These are phyloP conservation scores for Saccharomycopsis fodiens DNA, from an alignment of 805 yeast genomes.

Conservation along the genomic window DNA sequence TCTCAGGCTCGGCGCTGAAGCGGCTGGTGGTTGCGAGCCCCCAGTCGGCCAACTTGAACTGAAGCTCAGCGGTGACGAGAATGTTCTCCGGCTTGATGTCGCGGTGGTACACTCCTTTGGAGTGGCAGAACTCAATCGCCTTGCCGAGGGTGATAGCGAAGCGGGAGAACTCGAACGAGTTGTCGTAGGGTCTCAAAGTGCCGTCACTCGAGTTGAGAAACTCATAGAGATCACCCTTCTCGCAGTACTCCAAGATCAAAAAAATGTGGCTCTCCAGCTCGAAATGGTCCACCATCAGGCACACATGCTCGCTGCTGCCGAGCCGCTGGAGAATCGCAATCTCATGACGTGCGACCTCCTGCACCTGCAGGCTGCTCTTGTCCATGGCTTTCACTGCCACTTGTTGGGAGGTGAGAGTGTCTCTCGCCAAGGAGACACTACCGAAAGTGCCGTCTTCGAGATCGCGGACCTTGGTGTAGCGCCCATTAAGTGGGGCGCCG, in stretches of 20 bases:
- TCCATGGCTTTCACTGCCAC: conserved; percentile 53
- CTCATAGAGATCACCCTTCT: conserved; percentile 63
- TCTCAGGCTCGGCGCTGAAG: conserved; percentile 28
- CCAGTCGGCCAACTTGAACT: conserved; percentile 66
- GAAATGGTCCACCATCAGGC: conserved; percentile 50
- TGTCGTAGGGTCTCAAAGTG: conserved; percentile 16
- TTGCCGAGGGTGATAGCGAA: conserved; percentile 43
- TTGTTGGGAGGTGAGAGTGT: conserved; percentile 26
- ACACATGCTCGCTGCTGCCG: conserved; percentile 41
- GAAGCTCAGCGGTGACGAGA: conserved; percentile 41
- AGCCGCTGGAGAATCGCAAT: conserved; percentile 31
- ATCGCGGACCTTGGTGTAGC: conserved; percentile 36
- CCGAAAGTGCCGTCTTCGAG: conserved; percentile 59
- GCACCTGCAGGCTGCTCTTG: conserved; percentile 32
- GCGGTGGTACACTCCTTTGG: conserved; percentile 54
- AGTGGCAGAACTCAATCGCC: conserved; percentile 50
- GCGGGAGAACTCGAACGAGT: conserved; percentile 28
- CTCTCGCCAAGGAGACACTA: conserved; percentile 46
- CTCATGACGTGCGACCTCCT: conserved; percentile 47
- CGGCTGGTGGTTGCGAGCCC: conserved; percentile 47
- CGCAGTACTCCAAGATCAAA: conserved; percentile 59
- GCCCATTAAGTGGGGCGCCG: conserved; percentile 30
- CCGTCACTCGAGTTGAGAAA: conserved; percentile 30
- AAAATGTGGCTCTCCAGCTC: conserved; percentile 43
- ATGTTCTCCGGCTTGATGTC: conserved; percentile 73